These are phyloP conservation scores for Ascocoryne sarcoides DNA, from an alignment of 2,329 filamentous ascomycete genomes.

Conservation along the genomic window DNA sequence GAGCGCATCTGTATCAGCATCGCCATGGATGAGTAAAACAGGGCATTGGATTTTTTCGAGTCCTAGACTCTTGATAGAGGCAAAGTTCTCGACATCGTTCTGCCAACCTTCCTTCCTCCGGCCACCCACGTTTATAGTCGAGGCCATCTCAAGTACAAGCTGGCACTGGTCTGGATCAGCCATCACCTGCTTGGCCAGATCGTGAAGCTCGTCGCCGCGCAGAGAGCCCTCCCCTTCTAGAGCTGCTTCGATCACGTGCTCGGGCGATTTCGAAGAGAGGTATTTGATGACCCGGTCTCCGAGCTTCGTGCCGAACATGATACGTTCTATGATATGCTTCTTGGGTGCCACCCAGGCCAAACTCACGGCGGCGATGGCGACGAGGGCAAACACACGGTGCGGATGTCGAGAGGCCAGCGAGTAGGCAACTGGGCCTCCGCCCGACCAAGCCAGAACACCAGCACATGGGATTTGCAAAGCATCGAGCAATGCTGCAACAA, in stretches of 20 bases:
- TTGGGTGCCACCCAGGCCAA: background rate
- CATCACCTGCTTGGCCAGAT: background rate
- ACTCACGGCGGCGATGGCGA: background rate
- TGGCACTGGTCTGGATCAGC: background rate
- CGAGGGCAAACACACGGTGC: background rate
- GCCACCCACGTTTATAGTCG: background rate
- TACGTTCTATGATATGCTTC: background rate
- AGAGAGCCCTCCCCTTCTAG: background rate
- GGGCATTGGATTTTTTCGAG: background rate
- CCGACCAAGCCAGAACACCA: background rate
- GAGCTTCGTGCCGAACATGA: constrained; percentile 1
- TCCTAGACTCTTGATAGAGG: background rate
- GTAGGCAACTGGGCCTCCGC: background rate
- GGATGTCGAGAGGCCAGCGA: background rate
- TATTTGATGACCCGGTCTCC: background rate
- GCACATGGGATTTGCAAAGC: constrained; percentile 1
- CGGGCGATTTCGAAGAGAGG: background rate
- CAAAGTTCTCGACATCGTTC: constrained; percentile 1
- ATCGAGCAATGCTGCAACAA: background rate
- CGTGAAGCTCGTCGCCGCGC: background rate
- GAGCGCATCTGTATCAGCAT: background rate
- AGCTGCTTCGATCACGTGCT: background rate
- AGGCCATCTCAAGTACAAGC: background rate
- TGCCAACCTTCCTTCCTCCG: background rate
- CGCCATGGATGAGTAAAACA: background rate